Percentiles rank a stretch among this genome's conserved stretches.
These are phyloP conservation scores for Ophiocordyceps camponoti-leonardi DNA, from an alignment of 2,329 filamentous ascomycete species.

Conservation along the genomic window DNA sequence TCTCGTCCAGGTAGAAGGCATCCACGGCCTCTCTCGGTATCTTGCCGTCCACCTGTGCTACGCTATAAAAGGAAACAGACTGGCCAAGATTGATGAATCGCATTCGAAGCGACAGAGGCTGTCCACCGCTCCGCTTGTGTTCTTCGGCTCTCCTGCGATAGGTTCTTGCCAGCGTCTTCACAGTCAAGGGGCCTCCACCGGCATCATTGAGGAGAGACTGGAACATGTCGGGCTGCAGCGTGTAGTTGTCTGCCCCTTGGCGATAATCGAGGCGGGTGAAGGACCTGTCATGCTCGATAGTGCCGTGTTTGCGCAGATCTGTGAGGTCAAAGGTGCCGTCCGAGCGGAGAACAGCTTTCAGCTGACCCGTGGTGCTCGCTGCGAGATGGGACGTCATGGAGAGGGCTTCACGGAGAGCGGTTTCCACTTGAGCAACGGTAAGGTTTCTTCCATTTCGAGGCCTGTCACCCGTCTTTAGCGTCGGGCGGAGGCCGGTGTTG, in stretches of 20 bases:
- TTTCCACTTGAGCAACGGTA: neutral
- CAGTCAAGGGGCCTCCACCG: neutral
- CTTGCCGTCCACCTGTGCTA: neutral
- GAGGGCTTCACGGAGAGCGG: neutral
- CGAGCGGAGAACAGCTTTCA: neutral
- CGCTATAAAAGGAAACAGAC: neutral
- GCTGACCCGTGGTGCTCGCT: neutral
- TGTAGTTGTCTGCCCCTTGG: neutral
- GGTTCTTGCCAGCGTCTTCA: neutral
- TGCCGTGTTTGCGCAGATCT: neutral
- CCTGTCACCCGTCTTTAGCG: neutral
- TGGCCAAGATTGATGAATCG: neutral
- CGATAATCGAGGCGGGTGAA: neutral
- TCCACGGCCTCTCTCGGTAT: neutral
- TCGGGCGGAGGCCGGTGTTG: neutral
- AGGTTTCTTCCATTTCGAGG: neutral
- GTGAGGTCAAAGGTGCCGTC: neutral
- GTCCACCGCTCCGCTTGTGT: neutral
- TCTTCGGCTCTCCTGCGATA: neutral
- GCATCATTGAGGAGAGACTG: neutral
- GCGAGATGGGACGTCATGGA: neutral
- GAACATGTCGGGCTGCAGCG: neutral
- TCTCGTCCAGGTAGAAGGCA: neutral
- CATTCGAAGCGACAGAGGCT: neutral
- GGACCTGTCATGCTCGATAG: conserved; percentile 1